Base-by-base conservation (phyloP, 306 rosid genomes). In the Cicer chorassanicum region DNA sequence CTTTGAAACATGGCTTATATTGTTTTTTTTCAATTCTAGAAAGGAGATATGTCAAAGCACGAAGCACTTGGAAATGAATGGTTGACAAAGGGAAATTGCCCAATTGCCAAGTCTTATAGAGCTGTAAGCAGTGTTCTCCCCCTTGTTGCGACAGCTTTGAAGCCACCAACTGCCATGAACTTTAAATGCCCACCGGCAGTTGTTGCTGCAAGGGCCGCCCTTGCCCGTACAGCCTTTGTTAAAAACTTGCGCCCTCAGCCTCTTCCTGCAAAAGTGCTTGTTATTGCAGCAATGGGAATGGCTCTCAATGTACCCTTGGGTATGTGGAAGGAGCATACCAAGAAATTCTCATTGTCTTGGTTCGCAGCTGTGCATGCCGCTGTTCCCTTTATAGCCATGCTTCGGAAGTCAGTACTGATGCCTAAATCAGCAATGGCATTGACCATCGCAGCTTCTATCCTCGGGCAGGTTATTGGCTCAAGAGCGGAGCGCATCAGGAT, bases 141-240 rank as follows among this genome's bases (percentile, higher is more conserved):
- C 34, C 93, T 90, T 78, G 92, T 92, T 74, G 93, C 93, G 16
- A 57, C 81, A 48, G 86, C 85, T 69, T 69, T 88, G 79, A 86
- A 75, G 81, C 92, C 91, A 71, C 93, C 97, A 16, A 78, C 87
- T 66, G 93, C 89, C 18, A 46, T 88, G 83, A 92, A 92, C 63
- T 7, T 87, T 45, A 90, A 7, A 80, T 92, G 96, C 66, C 97
- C 97, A 0, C 86, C 93, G 10, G 91, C 97, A 18, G 79, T 92
- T 51, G 89, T 92, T 80, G 92, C 93, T 16, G 97, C 97, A 11
- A 86, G 97, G 82, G 97, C 97, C 11, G 89, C 97, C 81, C 96
- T 92, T 6, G 89, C 96, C 18, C 90, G 91, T 36, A 92, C 97
- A 0, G 83, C 92, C 24, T 75, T 90, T 14, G 93, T 90, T 8